Base-by-base conservation (phyloP, 106 monocot genomes). In the Dendrobium catenatum region DNA sequence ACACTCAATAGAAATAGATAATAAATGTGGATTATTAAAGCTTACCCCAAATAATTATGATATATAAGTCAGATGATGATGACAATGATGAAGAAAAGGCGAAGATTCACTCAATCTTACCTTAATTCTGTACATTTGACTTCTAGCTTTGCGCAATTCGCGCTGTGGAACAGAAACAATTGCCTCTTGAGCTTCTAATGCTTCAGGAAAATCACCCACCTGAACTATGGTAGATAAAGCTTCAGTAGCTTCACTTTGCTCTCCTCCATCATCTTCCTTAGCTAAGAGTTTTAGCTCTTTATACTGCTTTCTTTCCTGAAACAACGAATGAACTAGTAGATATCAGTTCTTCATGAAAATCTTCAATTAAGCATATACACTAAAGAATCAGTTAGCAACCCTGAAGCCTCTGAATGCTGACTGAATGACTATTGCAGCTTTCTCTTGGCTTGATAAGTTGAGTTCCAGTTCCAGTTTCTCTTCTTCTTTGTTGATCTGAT, bases 351-450 rank as follows among this genome's bases (percentile, higher is more conserved):
- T 9, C 20, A 9, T 68, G 24, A 29, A 68, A 3, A 68, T 68
- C 67, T 68, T 68, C 27, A 68, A 31, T 68, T 68, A 68, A 29
- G 27, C 22, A 68, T 26, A 29, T 29, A 68, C 1, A 5, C 0
- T 58, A 58, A 19, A 58, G 58, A 46, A 11, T 56, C 56, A 68
- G 27, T 6, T 29, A 27, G 67, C 8, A 83, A 93, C 93, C 93
- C 78, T 87, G 79, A 86, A 87, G 37, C 89, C 85, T 86, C 87
- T 85, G 84, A 89, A 91, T 54, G 87, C 87, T 8, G 93, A 89
- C 40, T 93, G 93, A 83, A 93, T 93, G 27, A 84, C 20, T 33
- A 80, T 86, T 24, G 91, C 93, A 16, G 93, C 91, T 78, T 78
- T 54, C 22, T 88, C 93, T 82, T 87, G 68, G 1, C 6, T 42